phyloP scores from a whole-genome alignment of 176 grass and related monocot genomes.

The Cenchrus americanus region DNA sequence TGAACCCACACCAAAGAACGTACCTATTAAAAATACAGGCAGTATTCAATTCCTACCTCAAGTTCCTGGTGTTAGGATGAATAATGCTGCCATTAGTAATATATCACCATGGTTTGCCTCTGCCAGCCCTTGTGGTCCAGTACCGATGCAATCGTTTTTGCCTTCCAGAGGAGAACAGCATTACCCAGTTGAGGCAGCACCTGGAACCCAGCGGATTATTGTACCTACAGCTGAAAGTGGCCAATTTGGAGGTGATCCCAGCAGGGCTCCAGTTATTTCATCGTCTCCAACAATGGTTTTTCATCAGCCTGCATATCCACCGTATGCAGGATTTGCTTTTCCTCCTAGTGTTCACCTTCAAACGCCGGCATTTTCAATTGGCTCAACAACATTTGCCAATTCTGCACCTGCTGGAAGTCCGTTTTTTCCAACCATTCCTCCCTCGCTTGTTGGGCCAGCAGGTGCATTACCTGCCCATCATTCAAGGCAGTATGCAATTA shows the following conservation, averaged over 20 bases:
- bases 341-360: conserved; percentile 49
- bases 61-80: conserved; percentile 59
- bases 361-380: conserved; percentile 54
- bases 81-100: conserved; percentile 53
- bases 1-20: conserved; percentile 55
- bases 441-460: conserved; percentile 52
- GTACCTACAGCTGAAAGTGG: conserved; percentile 38
- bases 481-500: conserved; percentile 71
- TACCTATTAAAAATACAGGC: conserved; percentile 46
- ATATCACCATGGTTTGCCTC: conserved; percentile 67
- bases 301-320: conserved; percentile 58
- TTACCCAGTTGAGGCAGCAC: conserved; percentile 54
- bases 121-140: conserved; percentile 52
- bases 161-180: conserved; percentile 67
- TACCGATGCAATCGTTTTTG: conserved; percentile 63
- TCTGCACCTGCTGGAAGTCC: conserved; percentile 45
- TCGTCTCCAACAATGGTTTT: conserved; percentile 61
- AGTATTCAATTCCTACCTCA: conserved; percentile 61
- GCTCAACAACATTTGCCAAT: conserved; percentile 51
- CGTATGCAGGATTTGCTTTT: conserved; percentile 67
- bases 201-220: conserved; percentile 61
- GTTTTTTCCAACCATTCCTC: conserved; percentile 55
- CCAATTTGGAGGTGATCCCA: conserved; percentile 56
- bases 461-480: conserved; percentile 58
- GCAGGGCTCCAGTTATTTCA: conserved; percentile 61